A percentile compares a stretch with the other conserved stretches of the same genome.
phyloP scores from a whole-genome alignment of 768 basidiomycete genomes.

The Lanmaoa rubissima region DNA sequence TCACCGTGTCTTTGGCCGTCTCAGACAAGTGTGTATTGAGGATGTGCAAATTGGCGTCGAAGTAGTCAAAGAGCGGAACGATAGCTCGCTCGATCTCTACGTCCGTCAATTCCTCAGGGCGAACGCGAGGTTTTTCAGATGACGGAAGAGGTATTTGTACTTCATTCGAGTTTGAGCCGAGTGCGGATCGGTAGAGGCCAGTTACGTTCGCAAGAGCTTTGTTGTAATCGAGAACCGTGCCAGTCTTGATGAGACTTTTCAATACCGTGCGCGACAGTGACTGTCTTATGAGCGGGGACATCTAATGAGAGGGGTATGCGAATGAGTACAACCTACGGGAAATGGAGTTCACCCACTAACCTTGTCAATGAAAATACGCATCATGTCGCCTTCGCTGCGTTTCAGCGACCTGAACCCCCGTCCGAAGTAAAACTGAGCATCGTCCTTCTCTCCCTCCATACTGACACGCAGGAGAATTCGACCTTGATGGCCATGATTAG shows the following conservation, averaged over 20 bases:
- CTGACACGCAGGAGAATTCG: constrained; percentile 85
- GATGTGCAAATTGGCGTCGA: constrained; percentile 89
- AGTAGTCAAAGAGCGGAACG: constrained; percentile 89
- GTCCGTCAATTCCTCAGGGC: constrained; percentile 83
- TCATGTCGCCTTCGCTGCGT: constrained; percentile 92
- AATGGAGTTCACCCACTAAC: constrained; percentile 36
- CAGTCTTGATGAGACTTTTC: constrained; percentile 71
- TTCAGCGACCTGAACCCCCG: constrained; percentile 92
- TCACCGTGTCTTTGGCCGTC: constrained; percentile 85
- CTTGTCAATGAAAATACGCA: constrained; percentile 96
- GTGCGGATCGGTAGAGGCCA: constrained; percentile 76
- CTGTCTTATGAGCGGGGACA: constrained; percentile 90
- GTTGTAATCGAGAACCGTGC: constrained; percentile 75
- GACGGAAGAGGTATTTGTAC: constrained; percentile 75
- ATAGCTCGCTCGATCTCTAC: constrained; percentile 95
- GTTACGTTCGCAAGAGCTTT: constrained; percentile 83
- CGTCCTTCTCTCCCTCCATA: constrained; percentile 99
- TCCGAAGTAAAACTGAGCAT: constrained; percentile 96
- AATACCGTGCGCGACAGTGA: constrained; percentile 75
- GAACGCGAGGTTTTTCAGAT: constrained; percentile 72
- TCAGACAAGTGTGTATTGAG: constrained; percentile 86
- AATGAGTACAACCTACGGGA: neutral
- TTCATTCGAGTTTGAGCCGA: constrained; percentile 64
- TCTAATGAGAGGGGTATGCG: constrained; percentile 45
- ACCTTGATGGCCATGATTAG: constrained; percentile 48